phyloP scores from a whole-genome alignment of 495 filamentous ascomycete species.

The Penicillium pancosmium region DNA sequence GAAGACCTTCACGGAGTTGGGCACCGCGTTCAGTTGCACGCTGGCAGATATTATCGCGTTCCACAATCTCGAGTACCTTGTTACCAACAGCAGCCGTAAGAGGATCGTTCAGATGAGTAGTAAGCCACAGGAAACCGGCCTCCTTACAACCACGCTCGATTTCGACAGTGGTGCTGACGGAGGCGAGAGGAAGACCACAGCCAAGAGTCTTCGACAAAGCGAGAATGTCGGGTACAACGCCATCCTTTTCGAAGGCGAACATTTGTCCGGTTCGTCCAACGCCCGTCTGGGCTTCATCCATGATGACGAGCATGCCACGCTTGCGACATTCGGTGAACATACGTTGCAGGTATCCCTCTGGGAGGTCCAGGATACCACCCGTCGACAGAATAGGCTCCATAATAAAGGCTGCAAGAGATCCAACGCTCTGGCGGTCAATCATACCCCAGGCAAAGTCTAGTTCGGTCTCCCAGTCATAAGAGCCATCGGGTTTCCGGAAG shows the following conservation, averaged over 20 bases:
- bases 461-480: conserved; percentile 60
- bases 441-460: conserved; percentile 56
- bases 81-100: conserved; percentile 56
- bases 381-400: conserved; percentile 57
- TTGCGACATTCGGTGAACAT: conserved; percentile 46
- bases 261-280: conserved; percentile 51
- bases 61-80: conserved; percentile 58
- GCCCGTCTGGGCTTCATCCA: conserved; percentile 56
- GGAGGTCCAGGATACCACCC: conserved; percentile 52
- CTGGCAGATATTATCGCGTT: conserved; percentile 49
- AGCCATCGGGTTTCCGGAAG: conserved; percentile 51
- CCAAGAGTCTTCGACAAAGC: conserved; percentile 58
- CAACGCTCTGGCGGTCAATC: conserved; percentile 54
- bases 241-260: conserved; percentile 48
- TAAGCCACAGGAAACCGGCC: conserved; percentile 31
- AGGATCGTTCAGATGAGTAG: conserved; percentile 57
- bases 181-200: conserved; percentile 53
- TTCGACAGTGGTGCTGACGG: conserved; percentile 51
- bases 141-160: conserved; percentile 45
- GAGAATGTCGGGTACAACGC: conserved; percentile 52
- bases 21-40: conserved; percentile 41
- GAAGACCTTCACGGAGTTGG: conserved; percentile 44
- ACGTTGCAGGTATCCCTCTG: conserved; percentile 43
- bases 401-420: conserved; percentile 58
- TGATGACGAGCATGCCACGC: conserved; percentile 51